A percentile compares a stretch with the other conserved stretches of the same genome.
phyloP scores from a whole-genome alignment of 2,329 filamentous ascomycete species.

The Gremmenia infestans region DNA sequence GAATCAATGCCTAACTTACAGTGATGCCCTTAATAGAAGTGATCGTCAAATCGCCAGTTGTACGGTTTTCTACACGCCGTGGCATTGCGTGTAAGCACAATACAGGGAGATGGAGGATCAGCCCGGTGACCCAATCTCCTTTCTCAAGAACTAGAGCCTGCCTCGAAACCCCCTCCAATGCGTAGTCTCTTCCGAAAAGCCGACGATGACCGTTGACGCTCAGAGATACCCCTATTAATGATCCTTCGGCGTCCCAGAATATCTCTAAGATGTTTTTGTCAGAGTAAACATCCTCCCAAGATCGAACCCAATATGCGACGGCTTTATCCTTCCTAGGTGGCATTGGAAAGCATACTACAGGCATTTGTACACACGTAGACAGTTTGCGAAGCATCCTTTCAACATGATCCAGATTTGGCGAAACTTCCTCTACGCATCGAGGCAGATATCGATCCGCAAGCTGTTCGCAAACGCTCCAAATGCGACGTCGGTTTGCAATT shows the following conservation, averaged over 20 bases:
- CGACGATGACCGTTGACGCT: background rate
- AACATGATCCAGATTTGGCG: background rate
- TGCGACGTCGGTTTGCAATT: slow-evolving; percentile 31
- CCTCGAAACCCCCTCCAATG: background rate
- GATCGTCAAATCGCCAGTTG: background rate
- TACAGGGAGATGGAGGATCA: slow-evolving; percentile 7
- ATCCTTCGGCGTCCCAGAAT: background rate
- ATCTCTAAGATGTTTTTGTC: background rate
- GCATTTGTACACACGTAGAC: background rate
- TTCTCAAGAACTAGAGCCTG: background rate
- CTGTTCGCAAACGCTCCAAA: slow-evolving; percentile 22
- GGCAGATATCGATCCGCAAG: slow-evolving; percentile 1
- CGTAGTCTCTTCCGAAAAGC: background rate
- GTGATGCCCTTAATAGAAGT: background rate
- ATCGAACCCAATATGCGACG: background rate
- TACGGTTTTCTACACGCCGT: background rate
- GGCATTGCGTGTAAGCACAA: background rate
- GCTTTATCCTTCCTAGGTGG: background rate
- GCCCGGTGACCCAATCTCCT: slow-evolving; percentile 1
- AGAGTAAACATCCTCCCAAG: background rate
- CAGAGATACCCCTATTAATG: background rate
- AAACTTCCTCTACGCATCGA: background rate
- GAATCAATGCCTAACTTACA: background rate
- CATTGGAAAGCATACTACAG: background rate
- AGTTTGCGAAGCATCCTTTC: background rate